phyloP scores from a whole-genome alignment of 768 basidiomycete genomes.

The Chalciporus pseudorubinellus region DNA sequence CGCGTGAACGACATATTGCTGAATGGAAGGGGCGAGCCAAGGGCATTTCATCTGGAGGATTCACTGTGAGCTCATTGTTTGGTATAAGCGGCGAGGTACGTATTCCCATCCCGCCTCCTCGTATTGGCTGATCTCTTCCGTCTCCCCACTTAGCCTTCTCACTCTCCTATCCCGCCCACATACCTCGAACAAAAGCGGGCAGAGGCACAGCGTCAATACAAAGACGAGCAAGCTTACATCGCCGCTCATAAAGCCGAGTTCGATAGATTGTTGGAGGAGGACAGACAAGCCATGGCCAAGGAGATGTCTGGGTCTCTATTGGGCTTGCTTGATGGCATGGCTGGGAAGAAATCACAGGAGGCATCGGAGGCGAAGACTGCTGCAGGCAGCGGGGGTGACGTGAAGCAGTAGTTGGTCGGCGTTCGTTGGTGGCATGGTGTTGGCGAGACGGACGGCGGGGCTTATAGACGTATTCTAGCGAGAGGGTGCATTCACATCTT shows the following conservation, averaged over 20 bases:
- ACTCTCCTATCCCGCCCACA: conserved; percentile 41
- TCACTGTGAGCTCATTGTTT: conserved; percentile 48
- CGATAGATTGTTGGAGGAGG: conserved; percentile 50
- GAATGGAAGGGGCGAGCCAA: conserved; percentile 66
- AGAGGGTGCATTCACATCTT: neutral
- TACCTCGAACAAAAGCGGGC: conserved; percentile 52
- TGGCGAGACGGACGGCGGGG: neutral
- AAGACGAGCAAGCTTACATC: conserved; percentile 53
- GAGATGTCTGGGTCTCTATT: conserved; percentile 47
- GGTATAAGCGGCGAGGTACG: conserved; percentile 34
- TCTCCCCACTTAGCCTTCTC: conserved; percentile 13
- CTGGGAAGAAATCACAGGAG: conserved; percentile 21
- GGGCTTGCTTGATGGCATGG: conserved; percentile 25
- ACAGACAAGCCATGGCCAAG: conserved; percentile 45
- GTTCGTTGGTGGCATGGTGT: neutral
- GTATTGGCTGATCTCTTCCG: neutral
- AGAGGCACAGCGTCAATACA: conserved; percentile 51
- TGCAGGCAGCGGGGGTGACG: conserved; percentile 14
- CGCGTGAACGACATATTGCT: conserved; percentile 71
- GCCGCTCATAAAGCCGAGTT: conserved; percentile 49
- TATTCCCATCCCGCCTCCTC: neutral
- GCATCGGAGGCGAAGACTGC: neutral
- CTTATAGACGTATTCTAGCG: neutral
- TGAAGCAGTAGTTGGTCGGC: neutral
- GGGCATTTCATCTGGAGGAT: conserved; percentile 37